These are phyloP conservation scores for Sporothrix pallida DNA, from an alignment of 2,329 filamentous ascomycete species.

Conservation along the genomic window DNA sequence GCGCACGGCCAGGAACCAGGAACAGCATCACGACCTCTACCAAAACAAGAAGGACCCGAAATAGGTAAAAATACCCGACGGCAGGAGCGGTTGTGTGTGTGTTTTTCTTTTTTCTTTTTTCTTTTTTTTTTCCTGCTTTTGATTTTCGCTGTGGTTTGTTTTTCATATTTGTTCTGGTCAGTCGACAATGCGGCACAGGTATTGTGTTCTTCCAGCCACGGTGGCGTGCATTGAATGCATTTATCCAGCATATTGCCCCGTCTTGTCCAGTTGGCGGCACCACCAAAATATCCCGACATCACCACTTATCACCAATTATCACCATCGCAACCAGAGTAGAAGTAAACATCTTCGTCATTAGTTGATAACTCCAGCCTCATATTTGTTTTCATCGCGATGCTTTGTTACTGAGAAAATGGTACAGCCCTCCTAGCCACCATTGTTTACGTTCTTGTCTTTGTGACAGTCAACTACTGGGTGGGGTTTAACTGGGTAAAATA, in stretches of 20 bases:
- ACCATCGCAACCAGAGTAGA: neutral
- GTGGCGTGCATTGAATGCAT: neutral
- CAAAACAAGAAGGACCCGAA: no score
- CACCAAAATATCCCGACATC: neutral
- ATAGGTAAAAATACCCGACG: no score
- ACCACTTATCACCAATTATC: neutral
- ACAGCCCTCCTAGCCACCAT: neutral
- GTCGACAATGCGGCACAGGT: neutral
- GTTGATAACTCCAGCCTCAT: neutral
- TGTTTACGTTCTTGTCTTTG: neutral
- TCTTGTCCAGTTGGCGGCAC: neutral
- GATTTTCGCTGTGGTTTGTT: no score
- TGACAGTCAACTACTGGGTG: neutral
- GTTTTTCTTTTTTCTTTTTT: no score
- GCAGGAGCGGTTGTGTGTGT: no score
- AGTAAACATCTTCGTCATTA: neutral
- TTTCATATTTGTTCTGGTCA: no score
- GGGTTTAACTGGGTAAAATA: neutral
- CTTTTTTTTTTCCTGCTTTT: no score
- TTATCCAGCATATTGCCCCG: slow-evolving; percentile 3
- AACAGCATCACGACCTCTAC: no score
- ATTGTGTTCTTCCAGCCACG: neutral
- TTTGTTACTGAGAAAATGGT: neutral
- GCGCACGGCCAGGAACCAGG: no score
- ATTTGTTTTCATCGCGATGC: no score